Percentiles rank a stretch among this genome's conserved stretches.
Conservation (phyloP, 2,329 filamentous ascomycete species). For the Emydomyces testavorans region DNA sequence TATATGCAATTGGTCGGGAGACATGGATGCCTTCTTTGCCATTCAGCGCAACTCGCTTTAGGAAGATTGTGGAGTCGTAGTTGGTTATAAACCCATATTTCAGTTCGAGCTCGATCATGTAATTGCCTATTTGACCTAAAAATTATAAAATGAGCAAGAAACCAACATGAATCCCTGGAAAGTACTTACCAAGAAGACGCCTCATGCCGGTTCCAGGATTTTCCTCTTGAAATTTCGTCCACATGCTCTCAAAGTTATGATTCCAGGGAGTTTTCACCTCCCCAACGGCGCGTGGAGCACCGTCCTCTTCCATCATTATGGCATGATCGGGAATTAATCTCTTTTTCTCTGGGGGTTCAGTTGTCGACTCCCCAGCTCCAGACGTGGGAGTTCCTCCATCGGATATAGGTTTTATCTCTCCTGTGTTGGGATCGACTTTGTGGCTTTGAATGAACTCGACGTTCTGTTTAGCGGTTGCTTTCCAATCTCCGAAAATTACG, state of each 20-base stretch:
- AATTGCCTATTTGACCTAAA: constrained; percentile 14
- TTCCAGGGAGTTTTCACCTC: constrained; percentile 14
- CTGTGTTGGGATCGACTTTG: background rate
- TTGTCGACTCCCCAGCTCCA: background rate
- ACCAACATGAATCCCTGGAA: too few relatives aligned
- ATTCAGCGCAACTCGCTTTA: background rate
- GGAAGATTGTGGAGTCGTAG: constrained; percentile 9
- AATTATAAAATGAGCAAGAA: background rate
- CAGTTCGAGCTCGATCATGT: constrained; percentile 10
- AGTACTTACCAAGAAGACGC: constrained; percentile 7
- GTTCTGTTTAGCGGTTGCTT: constrained; percentile 3
- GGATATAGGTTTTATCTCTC: background rate
- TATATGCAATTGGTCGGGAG: background rate
- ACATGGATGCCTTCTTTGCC: background rate
- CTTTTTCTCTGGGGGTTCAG: background rate
- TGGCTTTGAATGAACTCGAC: background rate
- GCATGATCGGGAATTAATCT: constrained; percentile 11
- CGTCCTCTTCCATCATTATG: constrained; percentile 2
- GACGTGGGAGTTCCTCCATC: too few relatives aligned
- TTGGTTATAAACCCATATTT: constrained; percentile 14
- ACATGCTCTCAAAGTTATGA: constrained; percentile 2
- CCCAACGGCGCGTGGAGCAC: constrained; percentile 1
- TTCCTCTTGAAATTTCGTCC: too few relatives aligned
- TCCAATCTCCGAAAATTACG: constrained; percentile 13
- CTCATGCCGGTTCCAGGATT: background rate